A percentile compares a stretch with the other conserved stretches of the same genome.
phyloP scores from a whole-genome alignment of 2,329 filamentous ascomycete genomes.

The Sarocladium strictum region DNA sequence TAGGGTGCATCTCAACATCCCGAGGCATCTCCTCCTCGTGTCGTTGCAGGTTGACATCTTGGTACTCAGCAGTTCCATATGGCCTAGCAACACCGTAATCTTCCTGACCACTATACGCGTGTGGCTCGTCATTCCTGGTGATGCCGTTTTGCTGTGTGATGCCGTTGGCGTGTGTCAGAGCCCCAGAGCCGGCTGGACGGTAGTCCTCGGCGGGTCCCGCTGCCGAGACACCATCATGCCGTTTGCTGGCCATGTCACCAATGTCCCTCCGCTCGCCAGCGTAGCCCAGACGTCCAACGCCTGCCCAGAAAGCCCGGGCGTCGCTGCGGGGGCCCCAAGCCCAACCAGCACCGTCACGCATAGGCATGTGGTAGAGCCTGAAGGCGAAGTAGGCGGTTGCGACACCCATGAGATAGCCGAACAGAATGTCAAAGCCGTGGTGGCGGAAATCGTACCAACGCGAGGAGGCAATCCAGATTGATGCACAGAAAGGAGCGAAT shows the following conservation, averaged over 20 bases:
- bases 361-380: constrained; percentile 78
- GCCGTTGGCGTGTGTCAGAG: not conserved
- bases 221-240: constrained; percentile 13
- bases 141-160: not conserved
- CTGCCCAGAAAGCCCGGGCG: constrained; percentile 72
- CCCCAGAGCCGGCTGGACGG: not conserved
- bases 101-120: not conserved
- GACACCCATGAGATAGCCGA: constrained; percentile 74
- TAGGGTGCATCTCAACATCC: constrained; percentile 8
- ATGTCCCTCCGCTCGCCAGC: constrained; percentile 32
- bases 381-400: constrained; percentile 69
- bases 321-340: constrained; percentile 75
- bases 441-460: constrained; percentile 87
- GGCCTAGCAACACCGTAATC: constrained; percentile 4
- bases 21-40: not conserved
- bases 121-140: not conserved
- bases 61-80: constrained; percentile 1
- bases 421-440: constrained; percentile 87
- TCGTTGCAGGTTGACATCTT: not conserved
- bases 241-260: constrained; percentile 16
- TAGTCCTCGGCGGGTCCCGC: constrained; percentile 5
- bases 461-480: constrained; percentile 77
- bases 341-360: constrained; percentile 73
- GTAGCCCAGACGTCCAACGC: constrained; percentile 57
- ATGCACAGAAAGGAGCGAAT: constrained; percentile 64